Percentiles rank a stretch among this genome's conserved stretches.
Conservation (phyloP, 805 yeast species). For the Metschnikowia vanudenii region DNA sequence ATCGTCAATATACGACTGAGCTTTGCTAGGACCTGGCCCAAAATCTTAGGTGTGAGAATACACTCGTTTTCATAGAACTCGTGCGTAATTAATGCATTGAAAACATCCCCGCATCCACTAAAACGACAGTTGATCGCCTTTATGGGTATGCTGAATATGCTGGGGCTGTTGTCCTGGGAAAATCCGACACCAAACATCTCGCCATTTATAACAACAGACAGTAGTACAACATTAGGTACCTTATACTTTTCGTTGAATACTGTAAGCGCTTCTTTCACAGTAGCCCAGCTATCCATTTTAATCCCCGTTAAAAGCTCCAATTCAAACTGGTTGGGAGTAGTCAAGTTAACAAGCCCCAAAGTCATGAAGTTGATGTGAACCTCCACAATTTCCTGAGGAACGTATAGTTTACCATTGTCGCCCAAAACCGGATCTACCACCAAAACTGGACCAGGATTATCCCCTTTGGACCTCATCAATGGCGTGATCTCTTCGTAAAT, state of each 20-base stretch:
- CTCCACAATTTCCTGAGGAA: constrained; percentile 54
- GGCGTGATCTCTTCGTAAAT: constrained; percentile 44
- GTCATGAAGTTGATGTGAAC: constrained; percentile 55
- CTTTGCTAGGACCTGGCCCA: constrained; percentile 27
- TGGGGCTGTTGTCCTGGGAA: constrained; percentile 3
- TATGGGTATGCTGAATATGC: constrained; percentile 39
- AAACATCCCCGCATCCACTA: constrained; percentile 75
- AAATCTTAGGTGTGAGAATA: constrained; percentile 24
- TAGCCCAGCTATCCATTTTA: constrained; percentile 37
- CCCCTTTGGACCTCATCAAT: constrained; percentile 29
- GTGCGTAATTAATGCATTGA: constrained; percentile 60
- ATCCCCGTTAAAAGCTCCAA: constrained; percentile 64
- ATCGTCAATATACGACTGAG: constrained; percentile 29
- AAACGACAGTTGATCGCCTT: constrained; percentile 56
- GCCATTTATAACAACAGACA: constrained; percentile 48
- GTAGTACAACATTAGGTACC: constrained; percentile 55
- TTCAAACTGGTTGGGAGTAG: constrained; percentile 92
- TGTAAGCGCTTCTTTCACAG: constrained; percentile 39
- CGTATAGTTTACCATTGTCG: constrained; percentile 83
- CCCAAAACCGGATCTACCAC: constrained; percentile 91
- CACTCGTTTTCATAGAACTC: constrained; percentile 32
- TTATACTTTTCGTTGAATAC: constrained; percentile 44
- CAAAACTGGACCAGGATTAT: constrained; percentile 46
- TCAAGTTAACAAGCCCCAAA: constrained; percentile 49
- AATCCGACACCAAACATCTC: constrained; percentile 43